These are phyloP conservation scores for Musa balbisiana DNA, from an alignment of 202 grass and related monocot species.

Conservation along the genomic window DNA sequence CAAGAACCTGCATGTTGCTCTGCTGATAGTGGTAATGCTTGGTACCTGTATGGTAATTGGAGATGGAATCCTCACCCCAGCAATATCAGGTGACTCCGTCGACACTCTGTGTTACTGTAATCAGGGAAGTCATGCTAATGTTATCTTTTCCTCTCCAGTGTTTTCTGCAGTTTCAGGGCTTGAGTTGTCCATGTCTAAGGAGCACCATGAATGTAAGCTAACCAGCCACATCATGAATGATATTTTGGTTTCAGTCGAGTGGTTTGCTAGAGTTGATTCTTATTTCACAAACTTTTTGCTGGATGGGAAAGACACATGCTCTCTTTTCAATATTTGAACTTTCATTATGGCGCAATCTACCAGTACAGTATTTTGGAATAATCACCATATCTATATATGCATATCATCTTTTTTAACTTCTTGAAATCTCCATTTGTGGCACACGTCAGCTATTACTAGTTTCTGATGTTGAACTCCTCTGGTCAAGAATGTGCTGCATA, in stretches of 20 bases:
- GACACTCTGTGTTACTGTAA: not conserved
- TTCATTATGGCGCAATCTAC: too few relatives aligned
- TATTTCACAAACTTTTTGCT: not conserved
- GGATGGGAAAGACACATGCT: not conserved
- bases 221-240: not conserved
- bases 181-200: constrained; percentile 72
- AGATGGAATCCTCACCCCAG: constrained; percentile 89
- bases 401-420: not conserved
- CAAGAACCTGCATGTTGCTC: constrained; percentile 60
- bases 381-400: not conserved
- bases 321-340: too few relatives aligned
- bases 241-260: not conserved
- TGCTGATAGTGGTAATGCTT: constrained; percentile 80
- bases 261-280: not conserved
- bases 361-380: not conserved
- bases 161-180: constrained; percentile 96
- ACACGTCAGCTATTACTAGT: not conserved
- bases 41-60: constrained; percentile 98
- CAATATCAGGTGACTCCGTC: constrained; percentile 56
- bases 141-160: constrained; percentile 35
- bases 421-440: not conserved
- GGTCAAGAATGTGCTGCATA: not conserved
- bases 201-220: constrained; percentile 83
- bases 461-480: not conserved
- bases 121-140: not conserved